phyloP scores from a whole-genome alignment of 306 rosid species.

The Acacia melanoxylon region DNA sequence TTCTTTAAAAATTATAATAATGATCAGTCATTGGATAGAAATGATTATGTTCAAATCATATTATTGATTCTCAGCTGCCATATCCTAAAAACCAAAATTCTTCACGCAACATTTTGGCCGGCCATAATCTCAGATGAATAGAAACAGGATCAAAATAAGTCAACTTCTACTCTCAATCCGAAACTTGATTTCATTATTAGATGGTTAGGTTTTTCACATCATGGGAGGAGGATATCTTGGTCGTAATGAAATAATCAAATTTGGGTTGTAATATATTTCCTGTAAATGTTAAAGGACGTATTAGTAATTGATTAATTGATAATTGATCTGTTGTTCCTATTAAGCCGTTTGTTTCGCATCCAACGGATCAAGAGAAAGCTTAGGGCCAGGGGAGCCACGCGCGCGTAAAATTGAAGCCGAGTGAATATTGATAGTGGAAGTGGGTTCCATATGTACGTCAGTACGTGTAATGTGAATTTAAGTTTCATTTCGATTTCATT shows the following conservation, averaged over 20 bases:
- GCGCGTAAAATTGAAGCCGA: background rate
- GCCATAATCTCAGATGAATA: background rate
- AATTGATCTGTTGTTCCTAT: background rate
- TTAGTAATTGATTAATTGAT: background rate
- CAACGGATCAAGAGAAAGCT: background rate
- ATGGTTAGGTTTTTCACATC: background rate
- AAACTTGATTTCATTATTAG: background rate
- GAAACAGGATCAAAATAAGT: background rate
- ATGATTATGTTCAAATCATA: background rate
- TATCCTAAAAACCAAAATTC: background rate
- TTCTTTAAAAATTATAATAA: background rate
- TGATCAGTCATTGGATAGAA: background rate
- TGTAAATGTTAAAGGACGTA: background rate
- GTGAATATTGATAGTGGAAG: background rate
- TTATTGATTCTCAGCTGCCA: background rate
- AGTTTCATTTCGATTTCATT: constrained; percentile 33
- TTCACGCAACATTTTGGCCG: background rate
- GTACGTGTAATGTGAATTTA: constrained; percentile 2
- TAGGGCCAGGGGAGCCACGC: background rate
- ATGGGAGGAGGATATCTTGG: background rate
- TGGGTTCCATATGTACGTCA: constrained; percentile 25
- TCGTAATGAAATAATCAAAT: background rate
- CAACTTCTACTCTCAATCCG: background rate
- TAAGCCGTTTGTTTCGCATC: background rate
- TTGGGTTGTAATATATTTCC: background rate